Evolutionary conservation across 257 asterid genomes (phyloP), one percentile per base, ranked within the genome.

Genomic region (Striga asiatica): DNA sequence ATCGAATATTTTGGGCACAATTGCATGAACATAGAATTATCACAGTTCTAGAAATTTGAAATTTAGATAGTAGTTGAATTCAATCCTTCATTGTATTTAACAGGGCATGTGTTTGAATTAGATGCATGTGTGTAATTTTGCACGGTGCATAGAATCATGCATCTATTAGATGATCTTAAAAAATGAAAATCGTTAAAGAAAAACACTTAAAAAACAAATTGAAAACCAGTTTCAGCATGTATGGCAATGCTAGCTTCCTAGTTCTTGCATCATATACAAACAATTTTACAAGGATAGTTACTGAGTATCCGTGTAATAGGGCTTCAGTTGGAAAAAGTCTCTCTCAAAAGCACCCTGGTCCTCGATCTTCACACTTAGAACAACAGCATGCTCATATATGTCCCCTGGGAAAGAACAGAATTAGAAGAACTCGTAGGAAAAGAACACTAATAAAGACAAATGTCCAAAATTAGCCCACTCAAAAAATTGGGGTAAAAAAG

Each of bases 331-430:
- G 70, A 74, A 83, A 71, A 82, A 92, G 66, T 92, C 97, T 71
- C 99, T 83, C 77, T 92, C 97, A 53, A 92, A 85, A 54, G 97
- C 88, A 56, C 80, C 92, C 60, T 88, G 95, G 57, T 92, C 95
- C 74, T 88, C 94, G 66, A 63, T 74, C 78, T 85, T 85, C 76
- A 92, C 95, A 43, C 93, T 79, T 45, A 88, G 67, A 54, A 88
- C 77, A 64, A 92, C 94, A 28, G 97, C 99, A 67, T 82, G 91
- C 80, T 92, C 99, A 22, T 79, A 92, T 58, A 92, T 81, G 65
- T 88, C 95, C 74, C 97, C 99, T 89, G 65, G 60, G 61, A 43
- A 47, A 20, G 32, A 59, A 18, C 57, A 59, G 58, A 49, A 23
- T 46, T 11, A 64, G 60, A 56, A 56, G 42, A 41, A 31, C 41